phyloP scores from a whole-genome alignment of 495 filamentous ascomycete species.

The Aspergillus asperescens region DNA sequence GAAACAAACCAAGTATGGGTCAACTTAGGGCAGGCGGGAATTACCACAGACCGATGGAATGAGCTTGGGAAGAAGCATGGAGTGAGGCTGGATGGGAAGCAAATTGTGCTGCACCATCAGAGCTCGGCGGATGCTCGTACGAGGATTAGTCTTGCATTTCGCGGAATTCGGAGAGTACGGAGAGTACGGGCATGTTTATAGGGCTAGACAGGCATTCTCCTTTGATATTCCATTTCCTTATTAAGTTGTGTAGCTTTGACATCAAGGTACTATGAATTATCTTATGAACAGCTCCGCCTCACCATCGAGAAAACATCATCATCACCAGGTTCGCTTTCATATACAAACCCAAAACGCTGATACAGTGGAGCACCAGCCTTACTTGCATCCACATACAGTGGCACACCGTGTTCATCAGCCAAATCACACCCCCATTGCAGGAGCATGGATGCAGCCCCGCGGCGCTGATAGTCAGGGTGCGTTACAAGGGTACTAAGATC shows the following conservation, averaged over 20 bases:
- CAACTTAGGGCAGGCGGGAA: neutral
- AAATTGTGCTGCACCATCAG: neutral
- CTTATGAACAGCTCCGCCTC: too few relatives aligned
- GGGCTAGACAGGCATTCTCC: too few relatives aligned
- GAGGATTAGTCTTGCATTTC: neutral
- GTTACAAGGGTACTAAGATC: slow-evolving; percentile 43
- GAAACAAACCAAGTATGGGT: slow-evolving; percentile 3
- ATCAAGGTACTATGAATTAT: too few relatives aligned
- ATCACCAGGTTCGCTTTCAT: slow-evolving; percentile 9
- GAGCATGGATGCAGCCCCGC: slow-evolving; percentile 44
- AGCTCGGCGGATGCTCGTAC: neutral
- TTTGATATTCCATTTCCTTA: too few relatives aligned
- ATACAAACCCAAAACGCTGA: slow-evolving; percentile 21
- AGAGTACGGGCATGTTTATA: too few relatives aligned
- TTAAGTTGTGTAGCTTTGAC: too few relatives aligned
- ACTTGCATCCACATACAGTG: slow-evolving; percentile 22
- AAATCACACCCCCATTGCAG: slow-evolving; percentile 43
- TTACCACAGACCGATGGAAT: neutral
- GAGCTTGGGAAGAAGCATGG: slow-evolving; percentile 1
- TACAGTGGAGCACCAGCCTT: slow-evolving; percentile 17
- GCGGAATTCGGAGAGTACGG: neutral
- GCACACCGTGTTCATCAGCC: slow-evolving; percentile 26
- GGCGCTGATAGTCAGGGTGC: slow-evolving; percentile 38
- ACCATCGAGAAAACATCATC: too few relatives aligned
- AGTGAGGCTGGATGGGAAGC: neutral